Base-by-base conservation (phyloP, 1,139 yeast species). In the Trichomonascaceae sp. region DNA sequence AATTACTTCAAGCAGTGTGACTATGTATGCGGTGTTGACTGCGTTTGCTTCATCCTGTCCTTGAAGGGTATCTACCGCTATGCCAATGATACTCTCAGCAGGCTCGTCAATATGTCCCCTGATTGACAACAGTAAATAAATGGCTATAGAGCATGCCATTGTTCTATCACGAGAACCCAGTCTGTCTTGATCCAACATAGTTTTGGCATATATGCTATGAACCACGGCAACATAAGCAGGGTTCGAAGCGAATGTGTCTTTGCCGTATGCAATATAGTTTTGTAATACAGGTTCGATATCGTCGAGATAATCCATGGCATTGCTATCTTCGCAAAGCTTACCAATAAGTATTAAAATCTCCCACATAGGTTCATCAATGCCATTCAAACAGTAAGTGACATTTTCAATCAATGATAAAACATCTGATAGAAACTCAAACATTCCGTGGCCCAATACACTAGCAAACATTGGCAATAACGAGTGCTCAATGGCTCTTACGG, bases 401-500 rank as follows among this genome's bases (percentile, higher is more conserved):
- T 88, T 89, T 64, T 93, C 98, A 60, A 90, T 81, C 64, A 93
- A 77, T 63, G 89, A 96, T 60, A 90, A 83, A 45, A 84, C 79
- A 69, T 93, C 98, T 43, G 87, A 81, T 66, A 84, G 84, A 68
- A 87, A 89, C 64, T 89, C 96, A 59, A 85, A 88, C 66, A 88
- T 72, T 51, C 79, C 78, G 60, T 84, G 78, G 39, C 72, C 74
- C 55, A 91, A 77, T 5, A 89, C 86, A 61, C 76, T 81, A 57
- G 80, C 81, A 50, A 91, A 80, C 32, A 85, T 85, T 13, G 97
- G 96, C 45, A 82, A 73, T 57, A 87, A 81, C 4, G 85, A 82
- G 58, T 81, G 83, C 65, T 90, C 96, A 53, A 93, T 76, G 64
- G 79, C 78, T 50, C 75, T 71, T 47, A 91, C 79, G 54, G 87